Evolutionary conservation across 2,329 filamentous ascomycete genomes (phyloP).

Genomic region (Zalaria sp.): DNA sequence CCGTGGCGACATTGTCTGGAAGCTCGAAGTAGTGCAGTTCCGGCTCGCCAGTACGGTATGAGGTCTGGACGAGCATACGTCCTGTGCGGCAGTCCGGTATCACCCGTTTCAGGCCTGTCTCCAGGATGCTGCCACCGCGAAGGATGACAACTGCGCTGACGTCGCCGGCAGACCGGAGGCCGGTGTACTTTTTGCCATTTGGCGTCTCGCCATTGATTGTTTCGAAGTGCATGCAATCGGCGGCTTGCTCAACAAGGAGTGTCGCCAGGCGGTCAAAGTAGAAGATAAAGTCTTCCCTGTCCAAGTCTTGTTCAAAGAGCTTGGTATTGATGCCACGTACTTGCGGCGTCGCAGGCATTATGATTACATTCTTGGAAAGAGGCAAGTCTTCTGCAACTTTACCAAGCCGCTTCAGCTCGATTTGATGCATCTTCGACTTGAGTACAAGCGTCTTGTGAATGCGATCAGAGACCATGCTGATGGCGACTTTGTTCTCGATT

Average conservation of each 20-base stretch:
- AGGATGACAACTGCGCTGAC: conserved; percentile 77
- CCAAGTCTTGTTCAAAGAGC: conserved; percentile 64
- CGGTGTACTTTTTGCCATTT: conserved; percentile 49
- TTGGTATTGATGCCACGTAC: conserved; percentile 82
- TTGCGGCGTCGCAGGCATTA: conserved; percentile 67
- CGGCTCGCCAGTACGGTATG: conserved; percentile 66
- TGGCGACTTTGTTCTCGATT: conserved; percentile 87
- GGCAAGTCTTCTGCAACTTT: conserved; percentile 55
- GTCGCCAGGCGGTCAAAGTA: conserved; percentile 85
- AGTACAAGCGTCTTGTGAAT: conserved; percentile 75
- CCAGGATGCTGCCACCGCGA: conserved; percentile 76
- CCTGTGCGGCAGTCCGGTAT: conserved; percentile 88
- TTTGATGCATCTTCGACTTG: conserved; percentile 73
- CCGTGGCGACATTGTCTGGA: conserved; percentile 54
- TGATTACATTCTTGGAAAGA: conserved; percentile 58
- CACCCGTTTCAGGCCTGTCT: conserved; percentile 75
- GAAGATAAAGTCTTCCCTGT: conserved; percentile 86
- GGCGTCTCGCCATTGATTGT: conserved; percentile 55
- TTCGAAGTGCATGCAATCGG: conserved; percentile 57
- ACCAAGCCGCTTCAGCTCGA: conserved; percentile 64
- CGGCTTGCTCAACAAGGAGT: conserved; percentile 70
- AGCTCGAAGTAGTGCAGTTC: conserved; percentile 84
- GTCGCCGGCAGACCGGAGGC: conserved; percentile 55
- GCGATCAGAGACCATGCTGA: conserved; percentile 84
- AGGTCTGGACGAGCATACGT: conserved; percentile 79